Evolutionary conservation across 169 alveolate species (phyloP), one percentile per base, ranked within the genome.

Genomic region (Cryptosporidium bovis): DNA sequence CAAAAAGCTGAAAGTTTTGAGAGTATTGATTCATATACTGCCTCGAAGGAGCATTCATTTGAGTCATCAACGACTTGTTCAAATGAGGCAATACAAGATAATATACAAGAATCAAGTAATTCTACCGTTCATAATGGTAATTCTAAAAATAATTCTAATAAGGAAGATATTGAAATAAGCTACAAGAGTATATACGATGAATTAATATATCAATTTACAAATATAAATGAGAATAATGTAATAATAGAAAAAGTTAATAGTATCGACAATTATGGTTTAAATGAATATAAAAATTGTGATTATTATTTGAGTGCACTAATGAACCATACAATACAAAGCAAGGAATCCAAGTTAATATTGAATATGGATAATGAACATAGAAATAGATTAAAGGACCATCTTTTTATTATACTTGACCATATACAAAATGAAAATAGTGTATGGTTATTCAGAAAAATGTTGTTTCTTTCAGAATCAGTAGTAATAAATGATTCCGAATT

Each of bases 61-160:
- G 87, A 77, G 29, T 60, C 87, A 40, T 77, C 87, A 44, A 77
- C 87, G 20, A 62, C 69, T 29, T 77, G 69, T 48, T 77, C 87
- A 20, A 44, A 20, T 24, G 69, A 62, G 2, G 36, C 24, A 27
- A 48, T 60, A 18, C 48, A 51, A 13, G 27, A 66, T 46, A 3
- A 66, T 46, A 3, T 51, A 69, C 46, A 27, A 3, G 8, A n/a
- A 4, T 15, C 33, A 51, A 20, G 82, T 20, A 55, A 55, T 55
- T 55, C 6, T 18, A 55, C 12, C 1, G 6, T 5, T 13, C 24
- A 27, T 18, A 1, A 62, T 27, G 0, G 7, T 62, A 24, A 8
- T 24, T 15, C 8, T 27, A 53, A n/a, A 4, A 31, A 2, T 29
- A 55, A 12, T 2, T 6, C 27, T 34, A 46, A 53, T 1, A 34